Percentiles rank a stretch among this genome's conserved stretches.
Evolutionary conservation across 1,284 basidiomycete genomes (phyloP).

Genomic region (Heterobasidion annosum): DNA sequence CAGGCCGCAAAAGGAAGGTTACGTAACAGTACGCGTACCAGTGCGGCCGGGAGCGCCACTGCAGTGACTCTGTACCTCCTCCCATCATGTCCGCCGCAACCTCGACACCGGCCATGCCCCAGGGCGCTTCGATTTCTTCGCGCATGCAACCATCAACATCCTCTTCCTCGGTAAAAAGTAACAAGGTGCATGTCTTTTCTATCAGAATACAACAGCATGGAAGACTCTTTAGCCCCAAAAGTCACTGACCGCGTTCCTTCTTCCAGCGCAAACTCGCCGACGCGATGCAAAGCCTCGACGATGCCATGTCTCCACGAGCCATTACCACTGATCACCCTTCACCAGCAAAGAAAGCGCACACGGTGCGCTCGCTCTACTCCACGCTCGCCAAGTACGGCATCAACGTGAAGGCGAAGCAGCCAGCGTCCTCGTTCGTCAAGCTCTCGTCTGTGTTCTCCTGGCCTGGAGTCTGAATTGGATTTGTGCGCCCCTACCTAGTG

Average conservation of each 20-base stretch:
- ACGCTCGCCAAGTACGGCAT: constrained; percentile 70
- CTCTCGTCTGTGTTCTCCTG: not conserved
- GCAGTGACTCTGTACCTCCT: no score
- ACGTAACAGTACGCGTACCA: no score
- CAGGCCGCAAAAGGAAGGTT: no score
- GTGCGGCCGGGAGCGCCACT: no score
- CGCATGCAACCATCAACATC: not conserved
- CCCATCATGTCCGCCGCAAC: not conserved
- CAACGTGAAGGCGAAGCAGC: constrained; percentile 37
- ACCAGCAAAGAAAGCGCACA: constrained; percentile 42
- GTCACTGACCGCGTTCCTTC: not conserved
- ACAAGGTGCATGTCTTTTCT: constrained; percentile 2
- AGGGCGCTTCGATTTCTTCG: not conserved
- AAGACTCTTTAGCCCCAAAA: not conserved
- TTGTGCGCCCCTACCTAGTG: constrained; percentile 10
- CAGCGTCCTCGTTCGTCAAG: constrained; percentile 29
- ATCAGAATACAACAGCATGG: not conserved
- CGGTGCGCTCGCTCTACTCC: constrained; percentile 56
- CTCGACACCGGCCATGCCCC: not conserved
- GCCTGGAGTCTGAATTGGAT: not conserved
- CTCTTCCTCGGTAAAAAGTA: constrained; percentile 1
- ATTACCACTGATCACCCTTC: constrained; percentile 28
- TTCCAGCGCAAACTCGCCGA: constrained; percentile 65
- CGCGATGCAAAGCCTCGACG: constrained; percentile 57
- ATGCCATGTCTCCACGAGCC: constrained; percentile 33